Evolutionary conservation across 2,329 filamentous ascomycete genomes (phyloP).

Genomic region (Aspergillus pseudonomiae): DNA sequence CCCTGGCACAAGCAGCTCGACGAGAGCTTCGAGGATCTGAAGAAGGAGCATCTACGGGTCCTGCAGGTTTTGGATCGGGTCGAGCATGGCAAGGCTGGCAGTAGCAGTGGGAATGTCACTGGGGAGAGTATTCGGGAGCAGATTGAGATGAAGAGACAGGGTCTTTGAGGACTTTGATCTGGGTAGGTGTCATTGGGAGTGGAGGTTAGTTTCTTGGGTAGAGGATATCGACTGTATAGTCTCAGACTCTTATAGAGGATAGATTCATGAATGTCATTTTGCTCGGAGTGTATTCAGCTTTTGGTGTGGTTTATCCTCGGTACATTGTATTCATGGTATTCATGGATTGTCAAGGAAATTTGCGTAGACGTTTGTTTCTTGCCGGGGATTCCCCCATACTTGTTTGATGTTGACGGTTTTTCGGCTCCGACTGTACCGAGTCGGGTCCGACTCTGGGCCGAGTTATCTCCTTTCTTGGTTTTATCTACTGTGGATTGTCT

Average conservation of each 20-base stretch:
- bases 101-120: too few relatives aligned
- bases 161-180: neutral
- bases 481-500: neutral
- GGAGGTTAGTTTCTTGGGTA: too few relatives aligned
- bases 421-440: neutral
- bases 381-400: neutral
- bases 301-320: too few relatives aligned
- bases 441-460: neutral
- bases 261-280: neutral
- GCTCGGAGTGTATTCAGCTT: neutral
- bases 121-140: neutral
- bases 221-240: neutral
- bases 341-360: too few relatives aligned
- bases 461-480: neutral
- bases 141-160: neutral
- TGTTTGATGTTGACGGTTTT: neutral
- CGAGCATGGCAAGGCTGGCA: neutral
- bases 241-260: neutral
- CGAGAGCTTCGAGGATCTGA: constrained; percentile 62
- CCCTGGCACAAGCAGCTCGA: constrained; percentile 71
- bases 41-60: constrained; percentile 56
- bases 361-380: neutral
- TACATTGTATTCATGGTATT: too few relatives aligned
- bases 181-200: too few relatives aligned
- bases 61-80: constrained; percentile 27